Evolutionary conservation across 352 stramenopile species (phyloP).

Genomic region (Globisporangium nagaii): DNA sequence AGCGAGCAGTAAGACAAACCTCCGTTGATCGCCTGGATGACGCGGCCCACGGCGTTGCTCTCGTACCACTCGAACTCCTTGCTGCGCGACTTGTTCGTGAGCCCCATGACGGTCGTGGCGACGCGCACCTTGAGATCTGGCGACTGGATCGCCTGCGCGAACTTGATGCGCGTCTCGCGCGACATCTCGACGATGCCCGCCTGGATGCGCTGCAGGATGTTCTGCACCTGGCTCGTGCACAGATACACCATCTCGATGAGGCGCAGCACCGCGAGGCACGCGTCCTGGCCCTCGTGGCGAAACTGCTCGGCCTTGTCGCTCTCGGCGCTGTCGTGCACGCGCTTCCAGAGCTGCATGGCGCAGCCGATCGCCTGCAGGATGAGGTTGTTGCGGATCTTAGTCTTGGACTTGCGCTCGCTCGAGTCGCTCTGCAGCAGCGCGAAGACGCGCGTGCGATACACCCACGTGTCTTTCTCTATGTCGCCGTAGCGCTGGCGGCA

Average conservation of each 20-base stretch:
- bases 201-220: slow-evolving; percentile 66
- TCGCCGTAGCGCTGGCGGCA: slow-evolving; percentile 47
- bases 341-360: slow-evolving; percentile 55
- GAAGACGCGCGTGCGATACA: slow-evolving; percentile 58
- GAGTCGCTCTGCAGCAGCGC: slow-evolving; percentile 45
- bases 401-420: slow-evolving; percentile 28
- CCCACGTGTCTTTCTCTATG: slow-evolving; percentile 42
- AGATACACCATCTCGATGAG: slow-evolving; percentile 79
- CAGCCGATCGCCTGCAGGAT: slow-evolving; percentile 59
- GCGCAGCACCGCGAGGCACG: slow-evolving; percentile 55
- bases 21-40: slow-evolving; percentile 50
- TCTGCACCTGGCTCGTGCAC: slow-evolving; percentile 70
- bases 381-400: slow-evolving; percentile 57
- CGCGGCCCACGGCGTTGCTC: slow-evolving; percentile 60
- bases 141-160: slow-evolving; percentile 56
- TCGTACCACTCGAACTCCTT: slow-evolving; percentile 81
- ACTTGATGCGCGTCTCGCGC: slow-evolving; percentile 47
- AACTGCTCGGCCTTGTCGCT: slow-evolving; percentile 15
- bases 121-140: slow-evolving; percentile 54
- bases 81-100: slow-evolving; percentile 69
- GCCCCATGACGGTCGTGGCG: slow-evolving; percentile 57
- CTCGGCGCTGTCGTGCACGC: slow-evolving; percentile 42
- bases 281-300: slow-evolving; percentile 50
- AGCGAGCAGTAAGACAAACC: slow-evolving; percentile 18
- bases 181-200: slow-evolving; percentile 46